Conservation (phyloP, 106 monocot species). For the Phalaenopsis equestris region DNA sequence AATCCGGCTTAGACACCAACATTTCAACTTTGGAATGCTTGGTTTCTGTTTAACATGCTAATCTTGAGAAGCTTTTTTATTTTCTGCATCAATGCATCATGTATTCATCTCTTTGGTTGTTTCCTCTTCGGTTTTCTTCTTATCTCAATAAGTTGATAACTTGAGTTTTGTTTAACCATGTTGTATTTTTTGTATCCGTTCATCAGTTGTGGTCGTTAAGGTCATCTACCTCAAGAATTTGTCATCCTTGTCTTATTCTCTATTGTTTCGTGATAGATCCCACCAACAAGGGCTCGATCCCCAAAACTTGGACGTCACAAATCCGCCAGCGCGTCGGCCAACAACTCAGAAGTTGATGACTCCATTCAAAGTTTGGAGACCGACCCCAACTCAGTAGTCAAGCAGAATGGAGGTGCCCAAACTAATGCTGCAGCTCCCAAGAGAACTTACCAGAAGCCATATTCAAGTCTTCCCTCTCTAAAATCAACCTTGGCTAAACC, state of each 20-base stretch:
- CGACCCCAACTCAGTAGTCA: constrained; percentile 8
- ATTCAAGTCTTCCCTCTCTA: constrained; percentile 33
- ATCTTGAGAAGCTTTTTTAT: no score
- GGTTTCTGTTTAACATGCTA: no score
- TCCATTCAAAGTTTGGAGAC: constrained; percentile 2
- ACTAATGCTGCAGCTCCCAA: constrained; percentile 15
- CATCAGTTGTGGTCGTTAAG: background rate
- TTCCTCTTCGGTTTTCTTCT: no score
- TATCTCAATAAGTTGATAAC: no score
- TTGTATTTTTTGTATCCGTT: background rate
- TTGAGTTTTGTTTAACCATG: background rate
- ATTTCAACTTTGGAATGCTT: no score
- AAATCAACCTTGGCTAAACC: constrained; percentile 22
- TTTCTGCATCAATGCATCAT: no score
- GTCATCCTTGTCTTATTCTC: background rate
- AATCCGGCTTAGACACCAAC: no score
- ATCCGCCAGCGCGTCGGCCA: constrained; percentile 11
- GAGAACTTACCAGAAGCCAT: constrained; percentile 26
- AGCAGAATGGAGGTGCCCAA: constrained; percentile 14
- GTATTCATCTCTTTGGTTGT: no score
- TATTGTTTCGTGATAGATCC: constrained; percentile 33
- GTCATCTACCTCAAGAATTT: background rate
- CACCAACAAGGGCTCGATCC: constrained; percentile 72
- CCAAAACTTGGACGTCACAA: constrained; percentile 86
- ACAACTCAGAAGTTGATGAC: constrained; percentile 16